Conservation (phyloP, 805 yeast species). For the Barnettozyma salicaria region DNA sequence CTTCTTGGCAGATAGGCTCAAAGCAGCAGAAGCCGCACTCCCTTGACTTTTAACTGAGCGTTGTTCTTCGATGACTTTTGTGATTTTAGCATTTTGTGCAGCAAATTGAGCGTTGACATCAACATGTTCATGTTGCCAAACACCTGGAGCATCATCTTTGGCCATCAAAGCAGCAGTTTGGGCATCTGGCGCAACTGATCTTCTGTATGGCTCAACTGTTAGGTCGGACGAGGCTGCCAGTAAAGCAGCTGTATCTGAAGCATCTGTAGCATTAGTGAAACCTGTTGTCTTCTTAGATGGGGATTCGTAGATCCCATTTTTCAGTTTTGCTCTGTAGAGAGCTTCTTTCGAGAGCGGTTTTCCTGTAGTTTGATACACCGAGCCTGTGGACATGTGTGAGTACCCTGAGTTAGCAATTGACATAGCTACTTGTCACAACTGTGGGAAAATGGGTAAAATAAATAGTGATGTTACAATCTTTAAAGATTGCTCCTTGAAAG, state of each 20-base stretch:
- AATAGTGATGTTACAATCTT: neutral
- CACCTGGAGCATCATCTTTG: conserved; percentile 39
- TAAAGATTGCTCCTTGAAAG: conserved; percentile 1
- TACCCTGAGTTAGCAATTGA: conserved; percentile 21
- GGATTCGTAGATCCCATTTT: conserved; percentile 55
- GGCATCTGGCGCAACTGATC: conserved; percentile 55
- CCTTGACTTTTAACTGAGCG: conserved; percentile 7
- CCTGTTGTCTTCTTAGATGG: conserved; percentile 49
- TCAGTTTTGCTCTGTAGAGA: conserved; percentile 64
- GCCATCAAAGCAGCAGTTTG: conserved; percentile 57
- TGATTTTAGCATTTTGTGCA: conserved; percentile 29
- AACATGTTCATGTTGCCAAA: conserved; percentile 45
- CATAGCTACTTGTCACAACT: conserved; percentile 5
- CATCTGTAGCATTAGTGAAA: conserved; percentile 47
- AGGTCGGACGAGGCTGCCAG: conserved; percentile 64
- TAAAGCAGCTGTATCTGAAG: conserved; percentile 73
- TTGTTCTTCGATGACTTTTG: neutral
- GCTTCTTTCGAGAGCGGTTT: conserved; percentile 72
- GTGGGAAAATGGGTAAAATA: neutral
- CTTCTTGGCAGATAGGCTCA: conserved; percentile 33
- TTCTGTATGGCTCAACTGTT: conserved; percentile 57
- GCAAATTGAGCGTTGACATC: conserved; percentile 45
- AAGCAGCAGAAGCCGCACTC: conserved; percentile 21
- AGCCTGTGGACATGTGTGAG: conserved; percentile 21
- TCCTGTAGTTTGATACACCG: conserved; percentile 62